phyloP scores from a whole-genome alignment of 176 grass and related monocot species.

The Dendrocalamus sinicus region DNA sequence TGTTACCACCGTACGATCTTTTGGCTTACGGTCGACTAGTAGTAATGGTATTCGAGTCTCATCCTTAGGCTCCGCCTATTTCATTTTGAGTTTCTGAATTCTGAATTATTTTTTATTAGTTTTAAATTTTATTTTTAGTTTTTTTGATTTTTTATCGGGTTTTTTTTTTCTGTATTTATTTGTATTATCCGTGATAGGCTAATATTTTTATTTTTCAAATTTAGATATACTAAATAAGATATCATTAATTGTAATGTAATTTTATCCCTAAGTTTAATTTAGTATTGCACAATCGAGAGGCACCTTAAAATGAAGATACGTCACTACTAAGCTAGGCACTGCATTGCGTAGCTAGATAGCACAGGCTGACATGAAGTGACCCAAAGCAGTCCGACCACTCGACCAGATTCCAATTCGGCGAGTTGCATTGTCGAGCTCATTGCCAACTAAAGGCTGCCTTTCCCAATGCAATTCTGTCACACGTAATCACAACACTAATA shows the following conservation, averaged over 20 bases:
- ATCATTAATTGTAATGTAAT: too few relatives aligned
- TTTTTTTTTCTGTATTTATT: too few relatives aligned
- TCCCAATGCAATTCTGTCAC: not conserved
- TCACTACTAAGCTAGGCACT: not conserved
- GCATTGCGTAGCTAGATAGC: not conserved
- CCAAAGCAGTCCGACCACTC: conserved; percentile 55
- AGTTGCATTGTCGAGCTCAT: conserved; percentile 24
- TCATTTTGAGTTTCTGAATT: too few relatives aligned
- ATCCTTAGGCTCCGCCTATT: not conserved
- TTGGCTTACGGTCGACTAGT: not conserved
- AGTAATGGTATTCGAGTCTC: not conserved
- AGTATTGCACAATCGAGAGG: too few relatives aligned
- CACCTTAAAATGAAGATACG: conserved; percentile 40
- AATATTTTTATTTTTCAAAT: too few relatives aligned
- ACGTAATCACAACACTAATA: conserved; percentile 24
- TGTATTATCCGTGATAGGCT: too few relatives aligned
- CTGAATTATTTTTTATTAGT: too few relatives aligned
- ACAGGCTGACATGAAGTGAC: conserved; percentile 47
- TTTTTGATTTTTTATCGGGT: too few relatives aligned
- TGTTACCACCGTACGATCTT: conserved; percentile 44
- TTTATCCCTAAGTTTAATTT: too few relatives aligned
- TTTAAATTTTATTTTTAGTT: too few relatives aligned
- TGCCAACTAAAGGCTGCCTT: not conserved
- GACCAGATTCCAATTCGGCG: conserved; percentile 53
- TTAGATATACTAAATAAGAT: too few relatives aligned